phyloP scores from a whole-genome alignment of 1,284 basidiomycete genomes.

The Mycena sp. region DNA sequence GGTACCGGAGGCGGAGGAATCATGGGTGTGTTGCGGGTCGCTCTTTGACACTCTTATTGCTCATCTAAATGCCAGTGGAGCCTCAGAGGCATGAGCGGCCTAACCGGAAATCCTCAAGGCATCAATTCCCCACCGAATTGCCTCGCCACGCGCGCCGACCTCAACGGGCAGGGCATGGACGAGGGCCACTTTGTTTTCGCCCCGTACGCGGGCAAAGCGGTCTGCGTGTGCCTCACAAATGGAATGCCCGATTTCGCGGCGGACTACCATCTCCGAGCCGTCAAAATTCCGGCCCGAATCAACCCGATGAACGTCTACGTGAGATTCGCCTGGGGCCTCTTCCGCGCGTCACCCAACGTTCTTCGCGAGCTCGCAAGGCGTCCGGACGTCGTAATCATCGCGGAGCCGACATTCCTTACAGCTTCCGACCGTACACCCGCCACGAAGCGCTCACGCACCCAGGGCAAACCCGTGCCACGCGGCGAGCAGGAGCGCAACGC shows the following conservation, averaged over 20 bases:
- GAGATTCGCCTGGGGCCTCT: background rate
- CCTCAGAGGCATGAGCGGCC: background rate
- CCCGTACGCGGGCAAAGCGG: background rate
- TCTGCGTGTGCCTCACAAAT: background rate
- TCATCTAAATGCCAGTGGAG: background rate
- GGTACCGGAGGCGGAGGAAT: background rate
- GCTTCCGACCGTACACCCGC: background rate
- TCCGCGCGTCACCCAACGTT: background rate
- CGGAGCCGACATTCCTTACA: background rate
- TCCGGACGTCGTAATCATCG: background rate
- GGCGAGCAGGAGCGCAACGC: background rate
- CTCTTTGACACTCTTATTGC: background rate
- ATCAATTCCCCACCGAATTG: background rate
- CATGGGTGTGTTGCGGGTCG: background rate
- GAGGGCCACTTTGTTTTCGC: background rate
- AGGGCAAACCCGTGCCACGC: no score
- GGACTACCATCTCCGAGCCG: background rate
- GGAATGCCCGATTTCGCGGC: background rate
- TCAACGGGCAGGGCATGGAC: background rate
- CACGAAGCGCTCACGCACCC: background rate
- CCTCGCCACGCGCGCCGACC: slow-evolving; percentile 1
- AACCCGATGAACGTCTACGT: background rate
- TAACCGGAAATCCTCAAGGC: background rate
- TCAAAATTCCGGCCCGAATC: background rate
- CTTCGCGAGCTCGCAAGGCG: background rate